Evolutionary conservation across 352 stramenopile species (phyloP), one percentile per base, ranked within the genome.

Genomic region (Phytophthora multivora): DNA sequence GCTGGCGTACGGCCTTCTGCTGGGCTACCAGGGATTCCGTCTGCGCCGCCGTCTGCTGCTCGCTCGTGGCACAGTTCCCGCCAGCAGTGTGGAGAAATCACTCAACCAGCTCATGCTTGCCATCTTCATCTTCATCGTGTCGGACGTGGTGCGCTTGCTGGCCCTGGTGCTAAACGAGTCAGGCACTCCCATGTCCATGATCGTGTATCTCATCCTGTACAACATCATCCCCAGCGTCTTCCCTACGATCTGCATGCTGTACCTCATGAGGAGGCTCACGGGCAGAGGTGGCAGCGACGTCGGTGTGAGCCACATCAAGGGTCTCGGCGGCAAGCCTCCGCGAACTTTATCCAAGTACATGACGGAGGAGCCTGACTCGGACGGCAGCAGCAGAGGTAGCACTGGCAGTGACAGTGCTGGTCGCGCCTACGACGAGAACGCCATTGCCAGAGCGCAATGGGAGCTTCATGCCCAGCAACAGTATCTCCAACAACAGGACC

Each of bases 191-290:
- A 71, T 86, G 52, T 80, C 73, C 43, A 73, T 96, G 53, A 77
- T 79, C 21, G 77, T 81, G 36, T 90, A 89, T 39, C 59, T 89
- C 19, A 85, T 93, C 26, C 71, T 83, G 38, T 90, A 90, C 65
- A 89, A 76, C 60, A 76, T 95, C 49, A 76, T 92, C 52, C 86
- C 86, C 25, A 87, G 79, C 60, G 83, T 95, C 49, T 94, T 96
- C 60, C 85, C 87, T n/a, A 83, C 82, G 23, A 90, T 96, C 60
- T 96, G 85, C 74, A 91, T 96, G 79, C 73, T 96, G 45, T 93
- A 96, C 62, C 82, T 96, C 67, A 93, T 94, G 83, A 86, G 87
- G 7, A 86, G 85, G 36, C 59, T 89, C 51, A 71, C 75, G 15
- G 65, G 66, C 16, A 58, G 63, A 40, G 54, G 55, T 15, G 28